A percentile compares a stretch with the other conserved stretches of the same genome.
Evolutionary conservation across 2,329 filamentous ascomycete species (phyloP).

Genomic region (Phoma herbarum): DNA sequence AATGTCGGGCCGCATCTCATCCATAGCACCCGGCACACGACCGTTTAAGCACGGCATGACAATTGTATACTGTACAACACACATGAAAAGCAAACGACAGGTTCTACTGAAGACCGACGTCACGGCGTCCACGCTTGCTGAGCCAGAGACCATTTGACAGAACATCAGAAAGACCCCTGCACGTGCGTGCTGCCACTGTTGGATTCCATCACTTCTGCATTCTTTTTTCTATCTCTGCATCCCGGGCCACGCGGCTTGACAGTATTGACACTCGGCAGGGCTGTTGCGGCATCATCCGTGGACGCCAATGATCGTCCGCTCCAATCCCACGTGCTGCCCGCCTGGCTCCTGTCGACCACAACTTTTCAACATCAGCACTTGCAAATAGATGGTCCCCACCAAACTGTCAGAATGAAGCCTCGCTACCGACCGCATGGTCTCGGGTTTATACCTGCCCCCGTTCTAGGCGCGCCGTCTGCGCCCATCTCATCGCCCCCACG

Average conservation of each 20-base stretch:
- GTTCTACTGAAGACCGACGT: not conserved
- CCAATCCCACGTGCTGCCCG: conserved; percentile 35
- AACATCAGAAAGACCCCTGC: conserved; percentile 8
- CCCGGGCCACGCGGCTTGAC: conserved; percentile 18
- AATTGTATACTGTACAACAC: conserved; percentile 31
- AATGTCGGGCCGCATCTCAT: conserved; percentile 5
- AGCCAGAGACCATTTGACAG: not conserved
- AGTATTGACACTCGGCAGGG: conserved; percentile 22
- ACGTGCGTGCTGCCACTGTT: conserved; percentile 28
- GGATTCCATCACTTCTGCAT: conserved; percentile 15
- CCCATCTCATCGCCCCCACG: conserved; percentile 35
- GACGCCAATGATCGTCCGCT: conserved; percentile 36
- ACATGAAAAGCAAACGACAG: not conserved
- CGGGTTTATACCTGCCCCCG: conserved; percentile 23
- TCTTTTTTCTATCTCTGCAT: conserved; percentile 3
- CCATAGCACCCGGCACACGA: conserved; percentile 25
- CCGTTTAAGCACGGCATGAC: conserved; percentile 25
- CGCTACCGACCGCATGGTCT: conserved; percentile 35
- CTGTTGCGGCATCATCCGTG: conserved; percentile 15
- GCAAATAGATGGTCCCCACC: conserved; percentile 26
- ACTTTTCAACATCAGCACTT: conserved; percentile 24
- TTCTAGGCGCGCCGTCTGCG: conserved; percentile 22
- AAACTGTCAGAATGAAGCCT: conserved; percentile 22
- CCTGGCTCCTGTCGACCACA: conserved; percentile 24
- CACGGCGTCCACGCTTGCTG: not conserved